Evolutionary conservation across 192 early-diverging fungal genomes (phyloP).

Genomic region (Lunasporangiospora selenospora): DNA sequence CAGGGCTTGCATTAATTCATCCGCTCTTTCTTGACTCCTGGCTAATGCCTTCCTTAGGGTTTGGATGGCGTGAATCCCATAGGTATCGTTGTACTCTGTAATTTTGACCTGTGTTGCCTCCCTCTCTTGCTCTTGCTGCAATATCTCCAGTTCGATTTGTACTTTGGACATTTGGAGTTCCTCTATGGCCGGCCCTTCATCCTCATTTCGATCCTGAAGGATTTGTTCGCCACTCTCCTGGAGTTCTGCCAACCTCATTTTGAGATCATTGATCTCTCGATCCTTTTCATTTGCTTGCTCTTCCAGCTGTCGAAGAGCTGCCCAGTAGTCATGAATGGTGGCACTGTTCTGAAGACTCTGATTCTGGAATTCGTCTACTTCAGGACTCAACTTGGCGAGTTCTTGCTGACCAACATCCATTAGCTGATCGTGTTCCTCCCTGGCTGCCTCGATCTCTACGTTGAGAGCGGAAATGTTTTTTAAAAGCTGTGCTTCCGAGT

Average conservation of each 20-base stretch:
- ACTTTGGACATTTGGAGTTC: neutral
- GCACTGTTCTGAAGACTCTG: constrained; percentile 2
- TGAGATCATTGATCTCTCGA: neutral
- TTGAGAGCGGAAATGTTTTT: neutral
- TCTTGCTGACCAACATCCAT: neutral
- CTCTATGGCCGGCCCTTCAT: constrained; percentile 1
- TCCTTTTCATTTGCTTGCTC: neutral
- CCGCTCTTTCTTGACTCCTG: neutral
- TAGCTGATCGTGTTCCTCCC: constrained; percentile 1
- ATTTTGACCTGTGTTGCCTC: neutral
- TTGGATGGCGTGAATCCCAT: neutral
- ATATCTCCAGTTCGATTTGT: neutral
- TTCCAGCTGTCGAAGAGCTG: neutral
- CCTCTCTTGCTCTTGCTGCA: neutral
- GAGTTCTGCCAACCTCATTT: neutral
- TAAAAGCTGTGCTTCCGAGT: neutral
- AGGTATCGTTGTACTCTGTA: neutral
- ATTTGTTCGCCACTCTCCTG: neutral
- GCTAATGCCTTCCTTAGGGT: neutral
- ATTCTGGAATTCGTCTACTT: neutral
- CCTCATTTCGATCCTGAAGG: constrained; percentile 10
- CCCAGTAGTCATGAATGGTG: constrained; percentile 9
- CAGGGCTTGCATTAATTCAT: neutral
- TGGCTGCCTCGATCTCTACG: neutral
- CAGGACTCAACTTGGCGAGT: neutral